Conservation (phyloP, 2,329 filamentous ascomycete genomes). For the Furcasterigmium sp. region DNA sequence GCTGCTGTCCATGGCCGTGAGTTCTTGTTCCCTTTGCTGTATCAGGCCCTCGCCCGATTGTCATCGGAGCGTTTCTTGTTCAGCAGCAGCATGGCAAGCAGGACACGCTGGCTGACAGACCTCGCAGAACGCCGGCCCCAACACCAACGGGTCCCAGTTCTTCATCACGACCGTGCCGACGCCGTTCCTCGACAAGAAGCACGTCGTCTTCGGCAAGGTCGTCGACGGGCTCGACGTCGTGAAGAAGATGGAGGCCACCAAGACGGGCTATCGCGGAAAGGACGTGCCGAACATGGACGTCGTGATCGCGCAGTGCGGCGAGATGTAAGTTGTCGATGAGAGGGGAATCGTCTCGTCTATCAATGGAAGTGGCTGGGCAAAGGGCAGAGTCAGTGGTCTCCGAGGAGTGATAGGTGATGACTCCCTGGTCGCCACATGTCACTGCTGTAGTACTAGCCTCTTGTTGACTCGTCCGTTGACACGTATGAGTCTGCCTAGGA, state of each 20-base stretch:
- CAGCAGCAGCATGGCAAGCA: too few species aligned
- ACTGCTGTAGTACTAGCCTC: too few species aligned
- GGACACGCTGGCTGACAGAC: background rate
- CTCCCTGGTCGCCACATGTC: too few species aligned
- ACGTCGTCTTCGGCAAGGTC: slow-evolving; percentile 92
- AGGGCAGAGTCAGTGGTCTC: too few species aligned
- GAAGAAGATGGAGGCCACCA: slow-evolving; percentile 84
- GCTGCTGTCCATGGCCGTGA: slow-evolving; percentile 86
- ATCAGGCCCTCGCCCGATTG: too few species aligned
- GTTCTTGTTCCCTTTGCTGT: slow-evolving; percentile 24
- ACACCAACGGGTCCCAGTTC: slow-evolving; percentile 94
- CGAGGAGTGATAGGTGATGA: too few species aligned
- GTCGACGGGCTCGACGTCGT: slow-evolving; percentile 87
- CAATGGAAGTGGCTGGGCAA: background rate
- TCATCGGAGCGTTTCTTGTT: too few species aligned
- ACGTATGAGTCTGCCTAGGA: too few species aligned
- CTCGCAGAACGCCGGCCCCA: slow-evolving; percentile 74
- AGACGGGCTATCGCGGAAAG: slow-evolving; percentile 66
- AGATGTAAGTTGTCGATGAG: too few species aligned
- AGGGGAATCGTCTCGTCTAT: too few species aligned
- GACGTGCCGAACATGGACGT: slow-evolving; percentile 86
- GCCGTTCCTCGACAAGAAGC: slow-evolving; percentile 85
- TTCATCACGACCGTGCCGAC: slow-evolving; percentile 91
- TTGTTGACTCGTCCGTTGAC: too few species aligned
- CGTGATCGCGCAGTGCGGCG: slow-evolving; percentile 78